These are phyloP conservation scores for Geotrichum phurueaensis DNA, from an alignment of 1,139 yeast species.

Conservation along the genomic window DNA sequence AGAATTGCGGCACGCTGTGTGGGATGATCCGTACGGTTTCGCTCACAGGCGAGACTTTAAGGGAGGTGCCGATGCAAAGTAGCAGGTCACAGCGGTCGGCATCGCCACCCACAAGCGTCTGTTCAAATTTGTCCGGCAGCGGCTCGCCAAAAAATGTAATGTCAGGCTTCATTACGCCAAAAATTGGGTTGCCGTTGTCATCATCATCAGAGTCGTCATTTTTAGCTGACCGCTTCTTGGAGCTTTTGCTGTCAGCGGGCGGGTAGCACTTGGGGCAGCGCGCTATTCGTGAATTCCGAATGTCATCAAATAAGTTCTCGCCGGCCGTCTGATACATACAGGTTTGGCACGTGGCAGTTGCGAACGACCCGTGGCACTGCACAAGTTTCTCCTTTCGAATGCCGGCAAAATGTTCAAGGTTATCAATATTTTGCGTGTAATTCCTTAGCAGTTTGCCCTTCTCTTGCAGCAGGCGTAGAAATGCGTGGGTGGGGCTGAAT, in stretches of 20 bases:
- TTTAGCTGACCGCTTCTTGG: conserved; percentile 6
- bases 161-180: conserved; percentile 91
- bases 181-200: conserved; percentile 28
- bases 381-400: conserved; percentile 62
- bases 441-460: conserved; percentile 76
- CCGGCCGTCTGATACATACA: conserved; percentile 70
- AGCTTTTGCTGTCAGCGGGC: conserved; percentile 18
- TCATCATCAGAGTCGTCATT: conserved; percentile 14
- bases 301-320: conserved; percentile 53
- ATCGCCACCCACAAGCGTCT: conserved; percentile 45
- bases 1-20: conserved; percentile 68
- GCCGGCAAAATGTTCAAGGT: conserved; percentile 81
- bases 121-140: conserved; percentile 69
- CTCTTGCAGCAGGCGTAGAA: conserved; percentile 67
- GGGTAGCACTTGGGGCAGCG: conserved; percentile 61
- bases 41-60: conserved; percentile 94
- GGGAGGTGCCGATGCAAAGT: conserved; percentile 86
- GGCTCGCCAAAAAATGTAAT: conserved; percentile 92
- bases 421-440: conserved; percentile 93
- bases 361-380: conserved; percentile 96
- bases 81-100: conserved; percentile 68
- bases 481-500: conserved; percentile 80
- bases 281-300: conserved; percentile 58
- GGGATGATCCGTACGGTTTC: conserved; percentile 77
- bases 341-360: conserved; percentile 80